Evolutionary conservation across 345 rosid species (phyloP), one percentile per base, ranked within the genome.

Genomic region (Sonneratia caseolaris): DNA sequence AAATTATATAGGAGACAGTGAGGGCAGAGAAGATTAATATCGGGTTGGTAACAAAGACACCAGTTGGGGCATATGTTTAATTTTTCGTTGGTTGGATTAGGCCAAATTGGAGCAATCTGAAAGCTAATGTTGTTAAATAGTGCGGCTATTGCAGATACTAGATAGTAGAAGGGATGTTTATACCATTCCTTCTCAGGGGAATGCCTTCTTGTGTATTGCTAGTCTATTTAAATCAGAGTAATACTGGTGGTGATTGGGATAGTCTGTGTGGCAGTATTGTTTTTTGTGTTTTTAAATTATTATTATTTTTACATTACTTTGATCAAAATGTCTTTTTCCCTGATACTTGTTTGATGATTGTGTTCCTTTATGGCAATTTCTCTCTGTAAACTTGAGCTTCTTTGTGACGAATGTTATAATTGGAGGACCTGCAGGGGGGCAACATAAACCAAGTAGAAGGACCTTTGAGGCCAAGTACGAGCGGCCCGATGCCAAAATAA

Each of bases 401-500:
- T 66, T 70, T 62, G 32, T 42, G 55, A 68, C 67, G 61, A 64
- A 40, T 79, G 59, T 76, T 71, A 64, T 48, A 32, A 66, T 68
- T 78, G 86, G 79, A 73, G 77, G 81, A 79, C 81, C 85, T 72
- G 76, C 85, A 57, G 73, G 79, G 72, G 83, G 80, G 76, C 87
- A 81, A 64, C 85, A 82, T 11, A 88, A 83, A 57, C 80, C 82
- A 68, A 66, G 73, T 75, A 79, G 84, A 32, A 74, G 76, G 70
- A 70, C 80, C 68, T 87, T 82, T 64, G 97, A 88, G 82, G 64
- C 87, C 68, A 84, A 76, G 72, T 89, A 86, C 76, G 93, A 84
- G 16, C 85, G 74, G 43, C 73, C 80, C 66, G 93, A 86, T 76
- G 83, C 73, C 35, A 86, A 83, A 77, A 48, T 77, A 0, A 61